Conservation (phyloP, 1,139 yeast species). For the Komagataea norvegica region DNA sequence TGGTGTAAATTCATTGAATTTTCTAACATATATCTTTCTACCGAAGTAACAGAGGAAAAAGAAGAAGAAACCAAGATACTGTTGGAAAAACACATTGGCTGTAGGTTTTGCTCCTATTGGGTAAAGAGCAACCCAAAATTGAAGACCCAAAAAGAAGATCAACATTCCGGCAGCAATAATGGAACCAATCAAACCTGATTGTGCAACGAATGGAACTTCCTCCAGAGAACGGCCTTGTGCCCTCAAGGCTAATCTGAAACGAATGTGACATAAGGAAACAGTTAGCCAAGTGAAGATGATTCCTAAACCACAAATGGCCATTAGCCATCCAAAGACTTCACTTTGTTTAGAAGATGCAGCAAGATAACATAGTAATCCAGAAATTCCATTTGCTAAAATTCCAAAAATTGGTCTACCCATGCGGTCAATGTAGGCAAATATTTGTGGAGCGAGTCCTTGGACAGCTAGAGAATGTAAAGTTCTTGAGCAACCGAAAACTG, state of each 20-base stretch:
- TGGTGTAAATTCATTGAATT: slow-evolving; percentile 33
- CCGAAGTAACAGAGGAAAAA: slow-evolving; percentile 35
- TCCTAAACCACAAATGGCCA: slow-evolving; percentile 73
- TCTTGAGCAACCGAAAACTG: slow-evolving; percentile 69
- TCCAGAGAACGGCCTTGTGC: slow-evolving; percentile 55
- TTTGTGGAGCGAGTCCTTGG: slow-evolving; percentile 67
- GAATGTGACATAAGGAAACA: slow-evolving; percentile 61
- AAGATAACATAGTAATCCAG: slow-evolving; percentile 67
- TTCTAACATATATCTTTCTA: slow-evolving; percentile 38
- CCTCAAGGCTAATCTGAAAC: slow-evolving; percentile 65
- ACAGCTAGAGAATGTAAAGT: slow-evolving; percentile 75
- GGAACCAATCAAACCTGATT: slow-evolving; percentile 66
- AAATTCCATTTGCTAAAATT: slow-evolving; percentile 45
- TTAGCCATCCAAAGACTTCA: slow-evolving; percentile 66
- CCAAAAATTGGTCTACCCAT: slow-evolving; percentile 73
- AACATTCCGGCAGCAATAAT: slow-evolving; percentile 52
- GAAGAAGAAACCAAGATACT: slow-evolving; percentile 37
- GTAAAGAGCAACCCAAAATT: slow-evolving; percentile 67
- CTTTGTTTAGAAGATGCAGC: slow-evolving; percentile 59
- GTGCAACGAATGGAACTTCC: slow-evolving; percentile 62
- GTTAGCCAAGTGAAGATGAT: slow-evolving; percentile 80
- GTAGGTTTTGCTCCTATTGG: slow-evolving; percentile 53
- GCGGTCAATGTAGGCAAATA: slow-evolving; percentile 68
- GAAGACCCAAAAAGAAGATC: slow-evolving; percentile 57
- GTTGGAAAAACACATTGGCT: slow-evolving; percentile 43